Conservation (phyloP, 441 rosid species). For the Breynia disticha region DNA sequence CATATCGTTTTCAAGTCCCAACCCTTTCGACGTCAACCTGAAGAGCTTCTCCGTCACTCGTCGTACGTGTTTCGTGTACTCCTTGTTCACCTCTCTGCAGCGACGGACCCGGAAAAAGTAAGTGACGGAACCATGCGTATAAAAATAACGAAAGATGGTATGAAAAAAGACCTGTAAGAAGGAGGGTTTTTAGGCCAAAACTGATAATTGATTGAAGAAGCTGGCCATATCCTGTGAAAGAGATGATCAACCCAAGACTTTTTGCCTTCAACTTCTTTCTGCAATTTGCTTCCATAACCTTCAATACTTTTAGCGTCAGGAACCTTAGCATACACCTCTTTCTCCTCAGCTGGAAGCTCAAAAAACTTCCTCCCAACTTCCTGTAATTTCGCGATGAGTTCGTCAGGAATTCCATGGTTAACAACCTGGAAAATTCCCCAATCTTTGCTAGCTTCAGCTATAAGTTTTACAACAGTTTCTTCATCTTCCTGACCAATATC, state of each 20-base stretch:
- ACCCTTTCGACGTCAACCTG: conserved; percentile 37
- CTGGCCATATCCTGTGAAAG: conserved; percentile 79
- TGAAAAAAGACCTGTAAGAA: conserved; percentile 45
- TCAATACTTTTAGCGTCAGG: conserved; percentile 32
- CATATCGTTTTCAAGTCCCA: conserved; percentile 40
- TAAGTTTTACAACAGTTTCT: conserved; percentile 13
- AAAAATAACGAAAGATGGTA: background rate
- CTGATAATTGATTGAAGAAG: conserved; percentile 34
- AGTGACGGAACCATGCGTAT: too few species aligned
- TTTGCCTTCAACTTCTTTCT: conserved; percentile 44
- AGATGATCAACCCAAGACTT: conserved; percentile 80
- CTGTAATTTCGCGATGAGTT: conserved; percentile 37
- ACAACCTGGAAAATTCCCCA: conserved; percentile 37
- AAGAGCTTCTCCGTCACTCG: conserved; percentile 43
- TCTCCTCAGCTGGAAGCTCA: conserved; percentile 53
- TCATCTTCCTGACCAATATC: conserved; percentile 21
- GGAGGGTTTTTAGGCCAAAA: conserved; percentile 77
- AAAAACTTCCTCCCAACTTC: conserved; percentile 52
- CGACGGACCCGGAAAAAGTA: background rate
- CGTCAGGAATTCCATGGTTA: conserved; percentile 28
- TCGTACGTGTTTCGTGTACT: conserved; percentile 37
- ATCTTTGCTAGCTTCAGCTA: conserved; percentile 21
- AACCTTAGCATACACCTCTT: conserved; percentile 41
- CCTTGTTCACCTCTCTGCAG: conserved; percentile 64
- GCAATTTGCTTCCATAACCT: conserved; percentile 60